Conservation (phyloP, 768 basidiomycete genomes). For the Boletus rex-veris region DNA sequence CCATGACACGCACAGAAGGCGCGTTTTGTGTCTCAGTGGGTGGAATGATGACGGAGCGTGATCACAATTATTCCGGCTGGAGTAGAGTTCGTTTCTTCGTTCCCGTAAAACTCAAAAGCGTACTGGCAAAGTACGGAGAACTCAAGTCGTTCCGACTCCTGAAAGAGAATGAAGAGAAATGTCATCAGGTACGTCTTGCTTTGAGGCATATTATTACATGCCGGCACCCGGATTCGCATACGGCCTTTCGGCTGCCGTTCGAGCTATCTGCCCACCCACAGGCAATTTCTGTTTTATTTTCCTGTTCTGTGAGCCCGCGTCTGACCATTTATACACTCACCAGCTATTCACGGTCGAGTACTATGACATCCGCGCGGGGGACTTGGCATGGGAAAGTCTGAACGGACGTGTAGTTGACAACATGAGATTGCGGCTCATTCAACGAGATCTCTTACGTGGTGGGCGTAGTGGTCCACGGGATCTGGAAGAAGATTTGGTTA, state of each 20-base stretch:
- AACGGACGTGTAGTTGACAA: conserved; percentile 49
- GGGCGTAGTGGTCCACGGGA: conserved; percentile 19
- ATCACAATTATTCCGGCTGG: conserved; percentile 23
- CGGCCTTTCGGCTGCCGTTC: conserved; percentile 4
- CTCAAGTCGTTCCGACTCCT: conserved; percentile 28
- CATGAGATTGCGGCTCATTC: conserved; percentile 46
- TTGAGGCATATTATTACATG: background rate
- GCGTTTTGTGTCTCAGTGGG: conserved; percentile 48
- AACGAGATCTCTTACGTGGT: conserved; percentile 30
- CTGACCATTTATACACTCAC: conserved; percentile 14
- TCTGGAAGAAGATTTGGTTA: conserved; percentile 26
- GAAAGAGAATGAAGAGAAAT: conserved; percentile 23
- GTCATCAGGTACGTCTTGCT: conserved; percentile 27
- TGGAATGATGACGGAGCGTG: conserved; percentile 17
- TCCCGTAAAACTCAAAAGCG: conserved; percentile 28
- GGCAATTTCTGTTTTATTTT: background rate
- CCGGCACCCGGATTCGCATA: background rate
- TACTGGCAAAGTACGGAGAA: conserved; percentile 31
- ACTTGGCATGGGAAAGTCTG: conserved; percentile 48
- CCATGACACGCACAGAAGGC: conserved; percentile 51
- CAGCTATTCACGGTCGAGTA: conserved; percentile 61
- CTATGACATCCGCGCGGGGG: conserved; percentile 60
- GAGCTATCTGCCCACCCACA: conserved; percentile 3
- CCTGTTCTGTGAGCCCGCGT: background rate
- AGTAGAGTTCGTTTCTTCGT: conserved; percentile 24